Conservation (phyloP, 495 filamentous ascomycete genomes). For the Rhypophila decipiens region DNA sequence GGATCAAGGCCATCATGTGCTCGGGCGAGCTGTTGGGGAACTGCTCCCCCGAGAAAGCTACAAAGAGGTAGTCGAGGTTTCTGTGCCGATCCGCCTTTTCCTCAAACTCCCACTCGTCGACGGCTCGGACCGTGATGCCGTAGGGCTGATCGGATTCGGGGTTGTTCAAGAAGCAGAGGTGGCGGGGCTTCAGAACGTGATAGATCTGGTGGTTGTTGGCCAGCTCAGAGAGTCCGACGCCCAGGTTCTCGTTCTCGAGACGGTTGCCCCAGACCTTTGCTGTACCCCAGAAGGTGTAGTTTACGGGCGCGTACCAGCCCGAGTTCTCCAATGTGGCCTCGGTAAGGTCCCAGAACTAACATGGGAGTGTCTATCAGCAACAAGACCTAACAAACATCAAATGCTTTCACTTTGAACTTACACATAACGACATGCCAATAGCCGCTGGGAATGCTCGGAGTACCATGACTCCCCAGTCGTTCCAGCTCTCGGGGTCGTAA, state of each 20-base stretch:
- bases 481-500: conserved; percentile 5
- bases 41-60: conserved; percentile 10
- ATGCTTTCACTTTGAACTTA: no score
- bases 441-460: conserved; percentile 6
- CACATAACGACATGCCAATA: conserved; percentile 8
- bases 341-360: no score
- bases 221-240: background rate
- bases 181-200: conserved; percentile 5
- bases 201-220: conserved; percentile 1
- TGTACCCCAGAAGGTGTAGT: conserved; percentile 4
- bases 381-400: no score
- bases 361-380: no score
- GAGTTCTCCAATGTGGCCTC: no score
- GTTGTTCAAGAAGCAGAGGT: conserved; percentile 9
- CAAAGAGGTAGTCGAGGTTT: conserved; percentile 6
- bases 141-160: background rate
- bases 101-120: conserved; percentile 4
- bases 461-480: conserved; percentile 7
- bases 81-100: background rate
- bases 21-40: conserved; percentile 1
- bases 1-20: conserved; percentile 3
- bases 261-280: conserved; percentile 13
- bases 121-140: background rate
- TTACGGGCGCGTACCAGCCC: conserved; percentile 4
- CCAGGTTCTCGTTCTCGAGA: conserved; percentile 5